These are phyloP conservation scores for Debaryomycetaceae sp. DNA, from an alignment of 1,139 yeast genomes.

Conservation along the genomic window DNA sequence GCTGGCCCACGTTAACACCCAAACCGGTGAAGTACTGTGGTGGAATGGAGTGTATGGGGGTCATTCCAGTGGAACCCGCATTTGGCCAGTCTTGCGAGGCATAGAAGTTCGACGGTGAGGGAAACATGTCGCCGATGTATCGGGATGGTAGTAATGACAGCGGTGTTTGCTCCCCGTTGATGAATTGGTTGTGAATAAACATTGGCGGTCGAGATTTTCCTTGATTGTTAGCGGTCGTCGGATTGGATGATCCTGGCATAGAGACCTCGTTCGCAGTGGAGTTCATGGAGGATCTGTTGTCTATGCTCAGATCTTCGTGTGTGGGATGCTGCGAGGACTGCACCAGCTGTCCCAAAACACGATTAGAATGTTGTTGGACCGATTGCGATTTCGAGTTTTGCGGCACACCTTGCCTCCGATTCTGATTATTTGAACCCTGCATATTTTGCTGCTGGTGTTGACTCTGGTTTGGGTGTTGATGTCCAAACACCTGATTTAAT, in stretches of 20 bases:
- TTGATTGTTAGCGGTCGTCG: not conserved
- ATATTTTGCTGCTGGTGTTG: constrained; percentile 2
- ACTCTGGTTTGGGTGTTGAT: constrained; percentile 10
- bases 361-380: constrained; percentile 5
- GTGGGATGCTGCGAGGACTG: not conserved
- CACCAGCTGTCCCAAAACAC: not conserved
- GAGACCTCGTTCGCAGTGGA: not conserved
- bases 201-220: constrained; percentile 8
- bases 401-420: constrained; percentile 5
- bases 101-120: constrained; percentile 51
- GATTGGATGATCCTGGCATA: not conserved
- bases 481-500: constrained; percentile 31
- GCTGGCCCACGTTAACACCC: constrained; percentile 11
- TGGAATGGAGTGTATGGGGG: constrained; percentile 28
- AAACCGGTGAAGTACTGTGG: constrained; percentile 27
- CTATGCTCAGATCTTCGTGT: not conserved
- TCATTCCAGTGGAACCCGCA: constrained; percentile 30
- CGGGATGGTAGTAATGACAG: constrained; percentile 48
- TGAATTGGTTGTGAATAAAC: constrained; percentile 5
- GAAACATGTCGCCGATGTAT: constrained; percentile 53
- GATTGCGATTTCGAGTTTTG: not conserved
- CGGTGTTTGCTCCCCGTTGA: constrained; percentile 47
- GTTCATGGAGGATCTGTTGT: not conserved
- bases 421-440: constrained; percentile 3
- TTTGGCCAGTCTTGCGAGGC: constrained; percentile 46